These are phyloP conservation scores for Mesembryanthemum crystallinum DNA, from an alignment of 148 eudicot species.

Conservation along the genomic window DNA sequence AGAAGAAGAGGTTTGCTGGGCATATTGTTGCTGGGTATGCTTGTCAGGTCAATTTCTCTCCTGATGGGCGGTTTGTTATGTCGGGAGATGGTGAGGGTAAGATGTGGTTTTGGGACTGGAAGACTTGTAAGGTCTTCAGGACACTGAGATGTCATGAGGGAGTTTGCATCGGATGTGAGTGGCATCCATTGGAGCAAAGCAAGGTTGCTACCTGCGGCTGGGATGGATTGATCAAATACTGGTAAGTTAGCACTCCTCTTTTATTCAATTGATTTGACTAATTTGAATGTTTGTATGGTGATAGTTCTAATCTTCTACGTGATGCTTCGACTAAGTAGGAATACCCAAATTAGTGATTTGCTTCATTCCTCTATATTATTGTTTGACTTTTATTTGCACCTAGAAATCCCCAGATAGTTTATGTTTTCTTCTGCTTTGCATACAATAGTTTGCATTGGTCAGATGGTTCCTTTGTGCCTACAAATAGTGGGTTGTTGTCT, in stretches of 20 bases:
- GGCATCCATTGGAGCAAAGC: slow-evolving; percentile 97
- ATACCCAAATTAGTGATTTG: background rate
- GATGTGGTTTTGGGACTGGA: slow-evolving; percentile 99
- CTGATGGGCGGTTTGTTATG: slow-evolving; percentile 95
- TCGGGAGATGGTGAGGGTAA: slow-evolving; percentile 97
- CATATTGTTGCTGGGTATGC: slow-evolving; percentile 95
- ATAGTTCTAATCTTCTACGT: background rate
- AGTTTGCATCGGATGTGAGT: slow-evolving; percentile 82
- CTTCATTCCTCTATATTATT: background rate
- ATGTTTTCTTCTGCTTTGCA: background rate
- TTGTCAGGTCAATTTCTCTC: slow-evolving; percentile 97
- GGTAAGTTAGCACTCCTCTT: slow-evolving; percentile 43
- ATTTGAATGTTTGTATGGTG: background rate
- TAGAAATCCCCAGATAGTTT: too few relatives aligned
- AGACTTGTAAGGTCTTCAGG: slow-evolving; percentile 84
- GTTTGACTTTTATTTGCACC: background rate
- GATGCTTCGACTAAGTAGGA: background rate
- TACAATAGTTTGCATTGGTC: background rate
- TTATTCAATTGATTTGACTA: background rate
- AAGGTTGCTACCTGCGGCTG: slow-evolving; percentile 99
- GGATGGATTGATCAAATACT: slow-evolving; percentile 95
- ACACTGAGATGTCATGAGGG: slow-evolving; percentile 87
- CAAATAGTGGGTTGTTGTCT: background rate
- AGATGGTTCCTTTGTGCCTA: background rate
- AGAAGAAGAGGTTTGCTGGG: slow-evolving; percentile 95